Conservation (phyloP, 192 early-diverging fungal species). For the Backusella tarrabulga region DNA sequence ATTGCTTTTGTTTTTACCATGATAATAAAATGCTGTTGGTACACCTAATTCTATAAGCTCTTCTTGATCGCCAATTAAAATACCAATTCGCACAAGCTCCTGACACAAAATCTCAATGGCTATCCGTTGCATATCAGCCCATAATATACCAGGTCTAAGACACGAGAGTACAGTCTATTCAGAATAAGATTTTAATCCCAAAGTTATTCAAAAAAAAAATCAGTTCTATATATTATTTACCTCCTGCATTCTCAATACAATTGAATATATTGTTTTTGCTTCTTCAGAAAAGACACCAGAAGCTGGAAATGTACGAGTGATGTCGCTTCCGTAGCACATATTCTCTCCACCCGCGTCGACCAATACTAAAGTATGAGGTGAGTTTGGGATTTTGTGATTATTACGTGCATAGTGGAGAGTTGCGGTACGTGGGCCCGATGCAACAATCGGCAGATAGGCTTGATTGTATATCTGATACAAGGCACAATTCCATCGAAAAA, state of each 20-base stretch:
- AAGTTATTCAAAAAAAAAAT: not conserved
- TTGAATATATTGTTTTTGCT: slow-evolving; percentile 78
- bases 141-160: slow-evolving; percentile 76
- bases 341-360: slow-evolving; percentile 87
- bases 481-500: slow-evolving; percentile 75
- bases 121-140: slow-evolving; percentile 89
- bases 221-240: slow-evolving; percentile 4
- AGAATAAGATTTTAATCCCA: not conserved
- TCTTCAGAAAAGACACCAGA: slow-evolving; percentile 70
- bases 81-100: slow-evolving; percentile 69
- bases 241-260: slow-evolving; percentile 81
- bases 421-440: slow-evolving; percentile 71
- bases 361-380: slow-evolving; percentile 59
- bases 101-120: slow-evolving; percentile 61
- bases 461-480: slow-evolving; percentile 66
- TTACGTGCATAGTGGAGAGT: slow-evolving; percentile 87
- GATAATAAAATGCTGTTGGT: slow-evolving; percentile 83
- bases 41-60: slow-evolving; percentile 65
- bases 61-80: slow-evolving; percentile 61
- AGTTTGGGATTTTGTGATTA: slow-evolving; percentile 48
- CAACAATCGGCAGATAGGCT: slow-evolving; percentile 86
- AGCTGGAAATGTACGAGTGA: slow-evolving; percentile 87
- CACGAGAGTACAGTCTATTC: slow-evolving; percentile 59
- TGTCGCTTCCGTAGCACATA: slow-evolving; percentile 86
- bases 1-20: slow-evolving; percentile 45